Evolutionary conservation across 1,139 yeast species (phyloP).

Genomic region (Sugiyamaella xylanicola): DNA sequence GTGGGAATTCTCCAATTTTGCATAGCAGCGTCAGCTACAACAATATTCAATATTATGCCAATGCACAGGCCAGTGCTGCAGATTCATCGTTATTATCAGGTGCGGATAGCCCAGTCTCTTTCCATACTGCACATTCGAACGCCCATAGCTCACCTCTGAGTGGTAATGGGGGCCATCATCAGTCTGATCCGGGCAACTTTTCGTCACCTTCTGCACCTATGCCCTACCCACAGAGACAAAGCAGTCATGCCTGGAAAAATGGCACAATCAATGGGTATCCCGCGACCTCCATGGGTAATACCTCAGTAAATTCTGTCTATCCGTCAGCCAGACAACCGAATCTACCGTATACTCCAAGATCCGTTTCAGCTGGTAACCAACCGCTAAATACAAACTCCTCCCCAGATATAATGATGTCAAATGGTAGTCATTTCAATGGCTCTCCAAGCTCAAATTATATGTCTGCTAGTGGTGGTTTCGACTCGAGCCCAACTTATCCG

Average conservation of each 20-base stretch:
- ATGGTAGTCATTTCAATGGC: not conserved
- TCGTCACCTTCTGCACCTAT: constrained; percentile 17
- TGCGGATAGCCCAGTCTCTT: constrained; percentile 16
- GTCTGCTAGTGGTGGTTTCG: not conserved
- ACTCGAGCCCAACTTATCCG: not conserved
- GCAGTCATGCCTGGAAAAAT: constrained; percentile 20
- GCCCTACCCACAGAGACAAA: constrained; percentile 15
- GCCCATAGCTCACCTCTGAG: constrained; percentile 4
- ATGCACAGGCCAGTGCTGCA: not conserved
- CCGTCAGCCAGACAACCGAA: constrained; percentile 1
- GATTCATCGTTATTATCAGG: constrained; percentile 14
- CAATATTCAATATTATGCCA: constrained; percentile 10
- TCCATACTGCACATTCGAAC: constrained; percentile 21
- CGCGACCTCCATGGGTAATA: not conserved
- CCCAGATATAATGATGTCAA: not conserved
- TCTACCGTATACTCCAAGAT: constrained; percentile 10
- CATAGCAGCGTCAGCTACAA: constrained; percentile 11
- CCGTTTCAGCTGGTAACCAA: constrained; percentile 13
- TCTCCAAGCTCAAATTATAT: not conserved
- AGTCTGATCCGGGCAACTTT: not conserved
- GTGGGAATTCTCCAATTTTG: constrained; percentile 3
- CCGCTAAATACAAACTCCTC: not conserved
- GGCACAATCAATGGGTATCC: not conserved
- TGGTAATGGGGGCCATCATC: constrained; percentile 4
- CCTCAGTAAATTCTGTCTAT: not conserved